Conservation (phyloP, 345 rosid genomes). For the Murraya paniculata region DNA sequence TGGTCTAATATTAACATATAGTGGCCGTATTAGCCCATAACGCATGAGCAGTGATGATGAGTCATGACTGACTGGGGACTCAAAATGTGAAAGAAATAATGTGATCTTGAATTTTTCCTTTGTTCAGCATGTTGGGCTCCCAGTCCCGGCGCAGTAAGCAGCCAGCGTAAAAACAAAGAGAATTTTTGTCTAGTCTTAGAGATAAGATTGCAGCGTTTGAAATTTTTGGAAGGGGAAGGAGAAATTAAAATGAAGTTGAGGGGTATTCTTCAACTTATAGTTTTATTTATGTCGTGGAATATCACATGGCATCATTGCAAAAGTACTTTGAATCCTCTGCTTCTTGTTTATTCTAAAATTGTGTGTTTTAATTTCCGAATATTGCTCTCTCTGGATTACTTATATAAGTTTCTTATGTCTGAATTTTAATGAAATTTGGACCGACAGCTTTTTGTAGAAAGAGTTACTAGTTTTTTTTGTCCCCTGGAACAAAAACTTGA, state of each 20-base stretch:
- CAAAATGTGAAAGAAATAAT: neutral
- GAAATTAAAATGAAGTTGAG: neutral
- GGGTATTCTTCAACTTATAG: too few species aligned
- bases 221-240: too few species aligned
- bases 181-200: too few species aligned
- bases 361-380: too few species aligned
- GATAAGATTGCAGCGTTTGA: too few species aligned
- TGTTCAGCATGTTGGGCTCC: neutral
- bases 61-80: neutral
- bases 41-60: neutral
- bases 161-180: neutral
- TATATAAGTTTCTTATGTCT: too few species aligned
- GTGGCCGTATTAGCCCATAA: neutral
- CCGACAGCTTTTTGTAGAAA: neutral
- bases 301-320: too few species aligned
- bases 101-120: neutral
- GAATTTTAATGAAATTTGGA: neutral
- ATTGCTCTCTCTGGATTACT: too few species aligned
- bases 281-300: neutral
- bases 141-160: neutral
- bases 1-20: too few species aligned
- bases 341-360: too few species aligned
- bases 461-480: neutral
- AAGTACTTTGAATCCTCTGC: too few species aligned
- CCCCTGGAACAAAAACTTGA: neutral